Evolutionary conservation across 352 stramenopile species (phyloP).

Genomic region (Phytophthora ramorum): DNA sequence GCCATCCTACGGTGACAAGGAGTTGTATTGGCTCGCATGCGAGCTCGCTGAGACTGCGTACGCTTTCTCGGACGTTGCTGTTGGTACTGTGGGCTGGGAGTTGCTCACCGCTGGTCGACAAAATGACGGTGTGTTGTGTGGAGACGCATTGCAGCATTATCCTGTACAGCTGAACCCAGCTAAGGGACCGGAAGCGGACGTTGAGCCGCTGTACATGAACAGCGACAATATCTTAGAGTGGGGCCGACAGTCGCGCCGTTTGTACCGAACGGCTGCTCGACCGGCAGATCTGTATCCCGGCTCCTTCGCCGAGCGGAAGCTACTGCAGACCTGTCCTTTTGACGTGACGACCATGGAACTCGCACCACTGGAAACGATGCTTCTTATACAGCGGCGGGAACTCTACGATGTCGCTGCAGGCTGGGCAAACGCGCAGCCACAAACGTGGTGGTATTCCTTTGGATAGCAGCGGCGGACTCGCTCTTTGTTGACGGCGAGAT

Average conservation of each 20-base stretch:
- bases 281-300: conserved; percentile 42
- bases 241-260: conserved; percentile 16
- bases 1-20: conserved; percentile 61
- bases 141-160: conserved; percentile 52
- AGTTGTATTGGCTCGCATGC: conserved; percentile 58
- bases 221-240: conserved; percentile 55
- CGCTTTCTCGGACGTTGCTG: conserved; percentile 47
- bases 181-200: conserved; percentile 20
- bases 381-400: conserved; percentile 29
- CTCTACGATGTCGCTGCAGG: conserved; percentile 31
- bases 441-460: conserved; percentile 18
- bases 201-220: conserved; percentile 58
- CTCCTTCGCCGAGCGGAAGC: conserved; percentile 42
- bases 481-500: not conserved
- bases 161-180: conserved; percentile 31
- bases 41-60: conserved; percentile 61
- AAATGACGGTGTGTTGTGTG: conserved; percentile 43
- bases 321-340: conserved; percentile 49
- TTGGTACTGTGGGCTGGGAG: conserved; percentile 38
- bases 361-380: conserved; percentile 19
- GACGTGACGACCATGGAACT: conserved; percentile 41
- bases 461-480: conserved; percentile 5
- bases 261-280: conserved; percentile 43
- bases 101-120: conserved; percentile 19
- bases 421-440: conserved; percentile 22